These are phyloP conservation scores for Barnettozyma vustinii DNA, from an alignment of 805 yeast genomes.

Conservation along the genomic window DNA sequence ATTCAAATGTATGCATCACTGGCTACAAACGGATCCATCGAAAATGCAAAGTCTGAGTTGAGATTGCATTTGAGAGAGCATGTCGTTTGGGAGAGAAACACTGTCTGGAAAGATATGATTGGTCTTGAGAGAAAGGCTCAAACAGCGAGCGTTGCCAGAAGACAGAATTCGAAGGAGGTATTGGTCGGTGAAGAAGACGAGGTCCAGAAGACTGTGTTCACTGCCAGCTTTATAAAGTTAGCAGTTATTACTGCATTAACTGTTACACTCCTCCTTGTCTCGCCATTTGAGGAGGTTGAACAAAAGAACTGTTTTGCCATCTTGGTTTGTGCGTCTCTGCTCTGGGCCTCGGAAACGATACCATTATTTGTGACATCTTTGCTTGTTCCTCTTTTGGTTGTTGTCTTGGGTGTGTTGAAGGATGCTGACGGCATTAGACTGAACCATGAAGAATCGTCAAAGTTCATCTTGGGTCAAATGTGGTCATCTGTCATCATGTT, in stretches of 20 bases:
- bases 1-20: slow-evolving; percentile 51
- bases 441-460: slow-evolving; percentile 64
- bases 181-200: slow-evolving; percentile 26
- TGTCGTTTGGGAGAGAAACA: slow-evolving; percentile 94
- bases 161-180: slow-evolving; percentile 19
- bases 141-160: slow-evolving; percentile 49
- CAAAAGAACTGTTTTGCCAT: slow-evolving; percentile 84
- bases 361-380: slow-evolving; percentile 89
- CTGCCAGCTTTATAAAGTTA: slow-evolving; percentile 40
- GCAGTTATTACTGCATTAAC: slow-evolving; percentile 45
- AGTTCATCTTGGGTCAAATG: slow-evolving; percentile 79
- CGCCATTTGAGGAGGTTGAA: slow-evolving; percentile 51
- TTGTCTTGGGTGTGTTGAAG: slow-evolving; percentile 62
- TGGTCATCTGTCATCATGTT: slow-evolving; percentile 94
- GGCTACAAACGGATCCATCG: slow-evolving; percentile 35
- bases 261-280: slow-evolving; percentile 34
- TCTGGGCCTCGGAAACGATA: slow-evolving; percentile 95
- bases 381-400: slow-evolving; percentile 75
- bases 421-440: slow-evolving; percentile 48
- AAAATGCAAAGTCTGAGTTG: slow-evolving; percentile 43
- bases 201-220: slow-evolving; percentile 12
- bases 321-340: slow-evolving; percentile 69
- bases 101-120: slow-evolving; percentile 96
- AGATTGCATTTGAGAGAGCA: slow-evolving; percentile 73
- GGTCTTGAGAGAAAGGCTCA: slow-evolving; percentile 84